Evolutionary conservation across 306 rosid genomes (phyloP).

Genomic region (Fragaria iinumae): DNA sequence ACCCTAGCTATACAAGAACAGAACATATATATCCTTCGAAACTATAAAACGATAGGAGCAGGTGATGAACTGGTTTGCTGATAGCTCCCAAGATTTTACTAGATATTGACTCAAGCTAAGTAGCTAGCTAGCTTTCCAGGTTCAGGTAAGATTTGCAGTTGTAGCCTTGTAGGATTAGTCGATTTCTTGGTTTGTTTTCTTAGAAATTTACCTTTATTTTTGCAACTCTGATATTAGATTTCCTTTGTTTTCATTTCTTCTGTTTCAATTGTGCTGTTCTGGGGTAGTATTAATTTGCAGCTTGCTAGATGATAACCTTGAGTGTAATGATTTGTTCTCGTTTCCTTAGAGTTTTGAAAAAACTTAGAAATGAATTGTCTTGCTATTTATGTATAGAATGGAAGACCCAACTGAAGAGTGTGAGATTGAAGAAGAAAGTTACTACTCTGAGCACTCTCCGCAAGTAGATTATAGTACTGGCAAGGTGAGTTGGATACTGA

Average conservation of each 20-base stretch:
- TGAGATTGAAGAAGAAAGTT: constrained; percentile 28
- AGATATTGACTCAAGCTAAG: background rate
- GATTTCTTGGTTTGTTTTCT: background rate
- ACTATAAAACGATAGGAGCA: background rate
- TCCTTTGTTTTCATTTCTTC: background rate
- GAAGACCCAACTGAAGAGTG: constrained; percentile 44
- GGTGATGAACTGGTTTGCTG: background rate
- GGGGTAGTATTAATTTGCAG: background rate
- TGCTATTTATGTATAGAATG: constrained; percentile 39
- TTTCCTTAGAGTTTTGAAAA: background rate
- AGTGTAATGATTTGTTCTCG: background rate
- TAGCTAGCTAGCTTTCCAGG: background rate
- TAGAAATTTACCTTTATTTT: background rate
- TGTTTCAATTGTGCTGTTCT: background rate
- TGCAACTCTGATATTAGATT: background rate
- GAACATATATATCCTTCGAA: background rate
- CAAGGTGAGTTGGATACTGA: constrained; percentile 36
- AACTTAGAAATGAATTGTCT: background rate
- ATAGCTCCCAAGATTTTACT: background rate
- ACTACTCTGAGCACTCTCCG: background rate
- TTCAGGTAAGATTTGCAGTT: constrained; percentile 13
- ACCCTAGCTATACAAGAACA: background rate
- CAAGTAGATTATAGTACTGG: constrained; percentile 6
- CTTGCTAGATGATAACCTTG: constrained; percentile 1
- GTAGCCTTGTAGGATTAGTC: background rate